These are phyloP conservation scores for Solanum hybrid DNA, from an alignment of 305 asterid species.

Conservation along the genomic window DNA sequence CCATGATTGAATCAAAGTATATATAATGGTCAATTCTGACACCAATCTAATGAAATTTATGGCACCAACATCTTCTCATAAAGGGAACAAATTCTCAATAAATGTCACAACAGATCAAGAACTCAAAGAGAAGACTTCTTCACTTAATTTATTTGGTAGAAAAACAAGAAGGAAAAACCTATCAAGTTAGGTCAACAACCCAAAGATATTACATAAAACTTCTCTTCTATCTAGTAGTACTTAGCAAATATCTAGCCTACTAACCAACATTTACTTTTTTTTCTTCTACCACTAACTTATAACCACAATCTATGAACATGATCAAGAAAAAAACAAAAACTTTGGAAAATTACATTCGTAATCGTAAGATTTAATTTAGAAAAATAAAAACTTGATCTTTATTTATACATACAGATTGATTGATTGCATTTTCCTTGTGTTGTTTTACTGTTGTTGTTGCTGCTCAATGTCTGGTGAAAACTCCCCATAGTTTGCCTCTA, in stretches of 20 bases:
- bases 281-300: slow-evolving; percentile 23
- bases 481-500: slow-evolving; percentile 66
- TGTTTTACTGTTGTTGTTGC: neutral
- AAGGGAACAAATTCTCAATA: slow-evolving; percentile 2
- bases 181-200: slow-evolving; percentile 50
- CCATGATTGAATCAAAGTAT: neutral
- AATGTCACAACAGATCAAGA: neutral
- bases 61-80: neutral
- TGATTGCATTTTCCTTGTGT: neutral
- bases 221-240: neutral
- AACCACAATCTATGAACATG: slow-evolving; percentile 39
- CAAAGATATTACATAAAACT: slow-evolving; percentile 8
- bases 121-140: slow-evolving; percentile 14
- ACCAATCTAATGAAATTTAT: neutral
- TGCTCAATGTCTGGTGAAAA: slow-evolving; percentile 38
- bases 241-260: slow-evolving; percentile 11
- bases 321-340: neutral
- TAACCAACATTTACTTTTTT: slow-evolving; percentile 21
- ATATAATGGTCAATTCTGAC: too few relatives aligned
- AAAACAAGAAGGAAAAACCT: slow-evolving; percentile 20
- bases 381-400: neutral
- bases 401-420: slow-evolving; percentile 26
- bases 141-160: slow-evolving; percentile 27
- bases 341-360: neutral
- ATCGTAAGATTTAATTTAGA: neutral